A percentile compares a stretch with the other conserved stretches of the same genome.
These are phyloP conservation scores for Fusarium globosum DNA, from an alignment of 2,329 filamentous ascomycete genomes.

Conservation along the genomic window DNA sequence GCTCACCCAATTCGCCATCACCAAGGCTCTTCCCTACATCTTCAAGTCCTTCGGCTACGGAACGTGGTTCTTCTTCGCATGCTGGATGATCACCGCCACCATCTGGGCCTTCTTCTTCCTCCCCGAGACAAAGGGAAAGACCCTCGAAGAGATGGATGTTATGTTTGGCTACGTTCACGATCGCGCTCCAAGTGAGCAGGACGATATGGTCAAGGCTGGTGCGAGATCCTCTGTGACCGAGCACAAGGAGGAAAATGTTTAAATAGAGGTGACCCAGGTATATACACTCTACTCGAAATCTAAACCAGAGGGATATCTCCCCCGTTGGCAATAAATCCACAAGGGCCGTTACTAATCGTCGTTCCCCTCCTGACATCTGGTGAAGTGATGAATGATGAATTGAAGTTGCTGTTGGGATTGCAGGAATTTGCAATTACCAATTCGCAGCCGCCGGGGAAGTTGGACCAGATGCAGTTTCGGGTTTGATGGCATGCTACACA, in stretches of 20 bases:
- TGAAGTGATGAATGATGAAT: not conserved
- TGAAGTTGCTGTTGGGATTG: not conserved
- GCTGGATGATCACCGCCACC: conserved; percentile 60
- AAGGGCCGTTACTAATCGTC: not conserved
- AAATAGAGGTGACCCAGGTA: not conserved
- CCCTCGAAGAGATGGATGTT: conserved; percentile 63
- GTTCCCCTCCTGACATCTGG: not conserved
- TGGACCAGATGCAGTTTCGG: conserved; percentile 4
- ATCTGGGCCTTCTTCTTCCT: conserved; percentile 63
- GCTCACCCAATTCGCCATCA: conserved; percentile 56
- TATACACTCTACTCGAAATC: not conserved
- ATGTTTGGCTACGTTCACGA: conserved; percentile 47
- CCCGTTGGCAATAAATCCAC: not conserved
- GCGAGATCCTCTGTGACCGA: conserved; percentile 32
- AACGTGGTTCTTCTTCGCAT: conserved; percentile 68
- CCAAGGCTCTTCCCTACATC: conserved; percentile 58
- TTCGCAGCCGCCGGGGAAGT: not conserved
- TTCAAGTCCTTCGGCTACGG: conserved; percentile 59
- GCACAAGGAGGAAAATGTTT: conserved; percentile 38
- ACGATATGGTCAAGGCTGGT: conserved; percentile 29
- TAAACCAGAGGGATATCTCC: not conserved
- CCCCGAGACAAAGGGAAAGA: conserved; percentile 66
- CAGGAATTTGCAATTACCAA: not conserved
- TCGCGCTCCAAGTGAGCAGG: conserved; percentile 20
- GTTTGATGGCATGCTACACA: conserved; percentile 1